A percentile compares a stretch with the other conserved stretches of the same genome.
These are phyloP conservation scores for Monosporascus sp. DNA, from an alignment of 2,329 filamentous ascomycete species.

Conservation along the genomic window DNA sequence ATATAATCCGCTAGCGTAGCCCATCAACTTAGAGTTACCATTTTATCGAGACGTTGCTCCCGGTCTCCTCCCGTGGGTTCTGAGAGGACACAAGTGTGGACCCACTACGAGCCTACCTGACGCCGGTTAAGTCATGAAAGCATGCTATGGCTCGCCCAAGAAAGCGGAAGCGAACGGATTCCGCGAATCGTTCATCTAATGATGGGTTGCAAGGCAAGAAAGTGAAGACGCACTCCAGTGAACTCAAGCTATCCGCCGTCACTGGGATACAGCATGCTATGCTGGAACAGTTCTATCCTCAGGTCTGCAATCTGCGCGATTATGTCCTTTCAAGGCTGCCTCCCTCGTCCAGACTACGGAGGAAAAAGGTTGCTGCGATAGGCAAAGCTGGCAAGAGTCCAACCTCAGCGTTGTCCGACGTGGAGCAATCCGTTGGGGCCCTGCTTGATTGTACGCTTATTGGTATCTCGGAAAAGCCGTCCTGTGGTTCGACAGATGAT, in stretches of 20 bases:
- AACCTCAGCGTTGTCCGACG: slow-evolving; percentile 16
- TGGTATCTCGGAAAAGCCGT: slow-evolving; percentile 39
- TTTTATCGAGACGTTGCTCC: too few species aligned
- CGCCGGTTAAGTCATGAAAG: too few species aligned
- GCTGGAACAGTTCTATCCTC: slow-evolving; percentile 61
- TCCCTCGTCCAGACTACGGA: slow-evolving; percentile 55
- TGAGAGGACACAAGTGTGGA: too few species aligned
- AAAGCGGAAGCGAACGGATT: slow-evolving; percentile 18
- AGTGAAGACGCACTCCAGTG: slow-evolving; percentile 4
- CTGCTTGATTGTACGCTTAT: slow-evolving; percentile 69
- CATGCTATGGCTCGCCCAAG: slow-evolving; percentile 18
- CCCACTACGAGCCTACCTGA: too few species aligned
- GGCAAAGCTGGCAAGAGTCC: slow-evolving; percentile 24
- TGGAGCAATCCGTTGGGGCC: slow-evolving; percentile 40
- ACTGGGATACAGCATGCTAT: slow-evolving; percentile 49
- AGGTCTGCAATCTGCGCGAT: slow-evolving; percentile 61
- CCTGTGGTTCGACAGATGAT: slow-evolving; percentile 23
- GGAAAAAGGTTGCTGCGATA: slow-evolving; percentile 48
- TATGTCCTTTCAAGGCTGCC: slow-evolving; percentile 65
- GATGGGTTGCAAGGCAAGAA: slow-evolving; percentile 13
- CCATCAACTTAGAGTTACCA: too few species aligned
- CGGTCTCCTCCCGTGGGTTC: too few species aligned
- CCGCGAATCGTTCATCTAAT: slow-evolving; percentile 4
- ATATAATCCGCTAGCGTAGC: too few species aligned
- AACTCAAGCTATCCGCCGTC: neutral